Conservation (phyloP, 2,329 filamentous ascomycete genomes). For the Lachnellula cervina region DNA sequence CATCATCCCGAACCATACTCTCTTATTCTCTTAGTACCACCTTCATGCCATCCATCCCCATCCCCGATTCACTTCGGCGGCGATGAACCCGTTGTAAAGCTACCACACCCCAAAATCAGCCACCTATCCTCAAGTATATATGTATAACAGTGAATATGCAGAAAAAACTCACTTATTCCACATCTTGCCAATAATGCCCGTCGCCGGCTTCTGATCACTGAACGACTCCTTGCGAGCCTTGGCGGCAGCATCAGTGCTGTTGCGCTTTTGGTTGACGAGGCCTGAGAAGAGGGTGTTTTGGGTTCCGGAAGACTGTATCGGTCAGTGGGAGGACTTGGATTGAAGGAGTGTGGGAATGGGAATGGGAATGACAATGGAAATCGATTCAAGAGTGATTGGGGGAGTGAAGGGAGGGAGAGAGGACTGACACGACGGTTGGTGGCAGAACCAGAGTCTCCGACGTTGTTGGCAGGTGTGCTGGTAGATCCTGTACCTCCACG, state of each 20-base stretch:
- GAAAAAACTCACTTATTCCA: conserved; percentile 29
- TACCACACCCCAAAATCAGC: background rate
- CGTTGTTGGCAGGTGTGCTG: conserved; percentile 24
- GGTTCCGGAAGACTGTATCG: conserved; percentile 11
- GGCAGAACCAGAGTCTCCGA: conserved; percentile 6
- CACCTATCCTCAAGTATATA: background rate
- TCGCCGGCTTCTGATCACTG: conserved; percentile 38
- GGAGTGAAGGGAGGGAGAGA: background rate
- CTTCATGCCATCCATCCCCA: background rate
- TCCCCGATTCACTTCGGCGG: conserved; percentile 9
- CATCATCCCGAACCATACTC: too few species aligned
- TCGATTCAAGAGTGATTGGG: background rate
- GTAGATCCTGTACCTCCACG: conserved; percentile 17
- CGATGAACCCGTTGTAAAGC: conserved; percentile 16
- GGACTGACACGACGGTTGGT: conserved; percentile 18
- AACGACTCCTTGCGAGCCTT: conserved; percentile 38
- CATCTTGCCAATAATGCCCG: conserved; percentile 33
- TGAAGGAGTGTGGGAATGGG: too few species aligned
- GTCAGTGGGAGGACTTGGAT: background rate
- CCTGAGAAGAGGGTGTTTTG: conserved; percentile 30
- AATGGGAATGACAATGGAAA: background rate
- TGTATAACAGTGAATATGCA: background rate
- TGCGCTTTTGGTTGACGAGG: conserved; percentile 41
- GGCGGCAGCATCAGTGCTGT: conserved; percentile 33
- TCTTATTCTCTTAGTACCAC: too few species aligned